These are phyloP conservation scores for Boletus fagicola DNA, from an alignment of 768 basidiomycete species.

Conservation along the genomic window DNA sequence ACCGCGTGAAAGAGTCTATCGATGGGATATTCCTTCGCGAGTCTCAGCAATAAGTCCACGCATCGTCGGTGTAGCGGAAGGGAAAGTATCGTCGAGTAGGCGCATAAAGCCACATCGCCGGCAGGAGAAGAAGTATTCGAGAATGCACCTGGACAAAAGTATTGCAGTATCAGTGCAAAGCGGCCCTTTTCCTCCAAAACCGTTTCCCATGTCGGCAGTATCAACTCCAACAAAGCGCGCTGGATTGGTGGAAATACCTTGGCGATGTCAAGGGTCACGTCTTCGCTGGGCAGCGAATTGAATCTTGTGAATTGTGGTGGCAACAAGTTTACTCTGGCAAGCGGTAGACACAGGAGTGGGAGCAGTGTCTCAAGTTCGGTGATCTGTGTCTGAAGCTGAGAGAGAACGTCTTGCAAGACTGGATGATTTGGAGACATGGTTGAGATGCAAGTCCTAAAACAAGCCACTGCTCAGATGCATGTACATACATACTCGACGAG, in stretches of 20 bases:
- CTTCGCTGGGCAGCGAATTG: constrained; percentile 36
- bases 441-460: not conserved
- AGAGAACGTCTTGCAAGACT: constrained; percentile 38
- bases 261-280: constrained; percentile 20
- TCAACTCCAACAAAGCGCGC: constrained; percentile 55
- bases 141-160: constrained; percentile 70
- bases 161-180: constrained; percentile 53
- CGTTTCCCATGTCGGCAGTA: constrained; percentile 69
- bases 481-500: not conserved
- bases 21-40: constrained; percentile 63
- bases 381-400: constrained; percentile 46
- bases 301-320: constrained; percentile 53
- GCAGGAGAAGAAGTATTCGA: constrained; percentile 49
- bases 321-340: constrained; percentile 55
- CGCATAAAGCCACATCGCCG: constrained; percentile 51
- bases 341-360: constrained; percentile 54
- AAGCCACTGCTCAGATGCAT: not conserved
- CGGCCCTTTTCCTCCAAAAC: constrained; percentile 49
- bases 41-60: constrained; percentile 50
- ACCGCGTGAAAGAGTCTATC: constrained; percentile 61
- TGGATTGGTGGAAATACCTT: constrained; percentile 59
- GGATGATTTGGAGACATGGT: constrained; percentile 13
- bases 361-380: constrained; percentile 52
- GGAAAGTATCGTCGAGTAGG: constrained; percentile 65
- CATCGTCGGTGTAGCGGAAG: constrained; percentile 48